Evolutionary conservation across 2,329 filamentous ascomycete species (phyloP), one percentile per base, ranked within the genome.

Genomic region (Bipolaris bicolor): DNA sequence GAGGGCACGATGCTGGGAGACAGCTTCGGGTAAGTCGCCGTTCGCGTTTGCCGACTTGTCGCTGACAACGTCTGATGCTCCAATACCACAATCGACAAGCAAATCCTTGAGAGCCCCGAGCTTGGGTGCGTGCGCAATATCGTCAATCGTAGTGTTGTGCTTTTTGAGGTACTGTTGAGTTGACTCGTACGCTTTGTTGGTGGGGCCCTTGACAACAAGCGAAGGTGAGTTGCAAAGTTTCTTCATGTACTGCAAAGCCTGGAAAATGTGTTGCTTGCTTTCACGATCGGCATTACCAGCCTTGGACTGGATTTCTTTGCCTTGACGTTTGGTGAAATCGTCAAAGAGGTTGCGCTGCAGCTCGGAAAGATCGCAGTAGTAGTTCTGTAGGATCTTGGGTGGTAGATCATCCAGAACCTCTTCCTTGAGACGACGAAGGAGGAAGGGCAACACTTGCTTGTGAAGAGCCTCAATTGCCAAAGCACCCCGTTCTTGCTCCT

Each of bases 211-310:
- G 83, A 99, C 91, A 9, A 99, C 95, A 64, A 99, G 84, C 0
- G 95, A 92, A 0, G 95, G 95, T 3, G 95, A 97, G 75, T 99
- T 99, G 84, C 95, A 99, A 5, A 99, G 86, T 80, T 98, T 98
- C 60, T 96, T 92, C 96, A 99, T 99, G 79, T 99, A 99, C 75
- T 99, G 96, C 43, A 99, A 80, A 3, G 96, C 95, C 76, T 98
- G 94, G 89, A 99, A 99, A 66, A 99, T 99, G 76, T 99, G 95
- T 75, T 96, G 91, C 77, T 99, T 99, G 64, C 92, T 89, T 61
- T 96, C 91, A 74, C 96, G 96, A 72, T 97, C 94, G 26, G 67
- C 70, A 24, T 90, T 88, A 26, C 88, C 88, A 13, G 94, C 92
- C 72, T 96, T 92, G 29, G 92, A 87, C 41, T 90, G 87, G 33